Conservation (phyloP, 208 protist species). For the Wallacemonas sp. region DNA sequence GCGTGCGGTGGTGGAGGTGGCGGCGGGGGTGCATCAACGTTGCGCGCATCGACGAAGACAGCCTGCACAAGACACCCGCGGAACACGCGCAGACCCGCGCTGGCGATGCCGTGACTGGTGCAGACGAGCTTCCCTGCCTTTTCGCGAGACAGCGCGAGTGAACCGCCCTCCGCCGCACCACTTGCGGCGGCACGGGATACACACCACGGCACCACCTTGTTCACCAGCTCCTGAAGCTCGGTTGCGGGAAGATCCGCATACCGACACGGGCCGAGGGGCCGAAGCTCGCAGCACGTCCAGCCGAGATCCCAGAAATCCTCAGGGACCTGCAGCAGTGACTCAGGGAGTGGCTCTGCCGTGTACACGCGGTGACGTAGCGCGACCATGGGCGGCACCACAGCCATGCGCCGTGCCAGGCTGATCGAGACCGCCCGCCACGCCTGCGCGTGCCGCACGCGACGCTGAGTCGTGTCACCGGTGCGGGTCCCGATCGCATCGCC, state of each 20-base stretch:
- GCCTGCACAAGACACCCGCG: constrained; percentile 56
- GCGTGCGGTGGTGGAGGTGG: neutral
- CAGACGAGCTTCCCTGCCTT: constrained; percentile 67
- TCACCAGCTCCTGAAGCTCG: constrained; percentile 67
- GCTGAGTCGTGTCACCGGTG: constrained; percentile 10
- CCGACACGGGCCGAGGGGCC: constrained; percentile 22
- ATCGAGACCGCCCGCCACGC: constrained; percentile 52
- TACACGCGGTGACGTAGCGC: constrained; percentile 61
- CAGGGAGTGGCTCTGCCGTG: constrained; percentile 46
- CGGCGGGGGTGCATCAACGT: neutral
- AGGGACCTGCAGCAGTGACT: constrained; percentile 52
- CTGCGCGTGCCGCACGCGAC: constrained; percentile 37
- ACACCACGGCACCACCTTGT: constrained; percentile 65
- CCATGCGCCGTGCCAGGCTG: constrained; percentile 33
- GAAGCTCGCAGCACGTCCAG: constrained; percentile 65
- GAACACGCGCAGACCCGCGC: constrained; percentile 69
- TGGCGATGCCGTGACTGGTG: constrained; percentile 39
- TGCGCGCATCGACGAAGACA: constrained; percentile 58
- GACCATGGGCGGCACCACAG: constrained; percentile 53
- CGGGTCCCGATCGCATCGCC: neutral
- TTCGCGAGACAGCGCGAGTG: constrained; percentile 52
- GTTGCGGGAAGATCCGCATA: constrained; percentile 36
- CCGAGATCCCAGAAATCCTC: constrained; percentile 60
- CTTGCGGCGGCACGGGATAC: constrained; percentile 7
- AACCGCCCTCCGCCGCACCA: neutral